phyloP scores from a whole-genome alignment of 176 grass and related monocot genomes.

The Elaeis guineensis region DNA sequence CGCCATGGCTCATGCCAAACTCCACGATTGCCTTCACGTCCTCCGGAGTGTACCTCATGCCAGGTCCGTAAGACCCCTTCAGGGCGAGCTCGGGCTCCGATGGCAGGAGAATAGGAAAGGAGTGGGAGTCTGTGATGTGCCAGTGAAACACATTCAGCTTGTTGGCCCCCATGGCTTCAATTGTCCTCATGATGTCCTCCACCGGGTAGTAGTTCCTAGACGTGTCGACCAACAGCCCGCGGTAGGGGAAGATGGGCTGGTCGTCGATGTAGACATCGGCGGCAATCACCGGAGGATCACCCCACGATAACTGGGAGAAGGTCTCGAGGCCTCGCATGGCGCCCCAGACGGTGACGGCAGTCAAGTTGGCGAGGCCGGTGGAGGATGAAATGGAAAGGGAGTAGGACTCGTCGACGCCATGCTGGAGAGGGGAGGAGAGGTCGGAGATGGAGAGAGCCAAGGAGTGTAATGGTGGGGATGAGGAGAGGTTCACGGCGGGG shows the following conservation, averaged over 20 bases:
- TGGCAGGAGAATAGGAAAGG: conserved; percentile 72
- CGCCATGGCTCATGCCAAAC: conserved; percentile 43
- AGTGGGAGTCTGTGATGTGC: conserved; percentile 88
- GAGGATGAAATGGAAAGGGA: conserved; percentile 37
- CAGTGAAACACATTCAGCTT: conserved; percentile 96
- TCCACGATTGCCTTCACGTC: conserved; percentile 64
- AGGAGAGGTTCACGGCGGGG: conserved; percentile 29
- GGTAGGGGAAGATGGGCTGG: conserved; percentile 55
- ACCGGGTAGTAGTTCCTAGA: conserved; percentile 74
- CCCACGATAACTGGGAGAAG: conserved; percentile 62
- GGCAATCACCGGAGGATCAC: conserved; percentile 29
- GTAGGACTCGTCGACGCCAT: conserved; percentile 74
- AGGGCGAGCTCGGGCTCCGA: conserved; percentile 57
- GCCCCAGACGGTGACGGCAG: conserved; percentile 60
- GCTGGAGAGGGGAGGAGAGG: conserved; percentile 38
- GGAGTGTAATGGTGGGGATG: conserved; percentile 14
- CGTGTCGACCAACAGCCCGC: conserved; percentile 72
- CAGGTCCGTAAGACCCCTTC: conserved; percentile 49
- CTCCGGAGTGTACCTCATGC: conserved; percentile 51
- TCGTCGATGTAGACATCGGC: conserved; percentile 57
- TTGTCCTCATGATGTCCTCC: conserved; percentile 50
- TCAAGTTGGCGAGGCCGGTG: conserved; percentile 30
- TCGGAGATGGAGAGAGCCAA: conserved; percentile 56
- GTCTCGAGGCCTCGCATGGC: conserved; percentile 82
- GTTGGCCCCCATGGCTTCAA: conserved; percentile 79